Conservation (phyloP, 2,329 filamentous ascomycete species). For the Sporothrix schenckii region DNA sequence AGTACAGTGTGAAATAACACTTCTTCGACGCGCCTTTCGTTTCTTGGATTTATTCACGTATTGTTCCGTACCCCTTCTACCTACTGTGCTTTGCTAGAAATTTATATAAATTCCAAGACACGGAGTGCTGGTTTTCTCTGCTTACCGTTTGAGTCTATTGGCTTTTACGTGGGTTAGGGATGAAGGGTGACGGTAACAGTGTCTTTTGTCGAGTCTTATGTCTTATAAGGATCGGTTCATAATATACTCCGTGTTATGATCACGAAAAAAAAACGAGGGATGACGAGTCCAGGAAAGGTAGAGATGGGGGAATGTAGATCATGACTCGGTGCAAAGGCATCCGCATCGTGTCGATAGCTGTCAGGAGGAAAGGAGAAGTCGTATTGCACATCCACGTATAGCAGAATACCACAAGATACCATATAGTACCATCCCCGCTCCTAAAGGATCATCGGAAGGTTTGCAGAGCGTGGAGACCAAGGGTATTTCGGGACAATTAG, state of each 20-base stretch:
- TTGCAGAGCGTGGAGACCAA: background rate
- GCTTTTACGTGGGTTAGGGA: constrained; percentile 4
- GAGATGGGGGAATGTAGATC: background rate
- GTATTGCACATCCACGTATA: background rate
- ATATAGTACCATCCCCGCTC: background rate
- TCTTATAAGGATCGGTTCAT: no score
- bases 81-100: no score
- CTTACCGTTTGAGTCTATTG: background rate
- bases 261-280: background rate
- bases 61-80: no score
- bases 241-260: background rate
- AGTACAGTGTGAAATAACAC: no score
- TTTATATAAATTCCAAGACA: no score
- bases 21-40: no score
- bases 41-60: no score
- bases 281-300: background rate
- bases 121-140: no score
- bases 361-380: background rate
- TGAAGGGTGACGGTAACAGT: background rate
- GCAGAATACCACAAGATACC: constrained; percentile 15
- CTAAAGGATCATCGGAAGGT: background rate
- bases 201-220: background rate
- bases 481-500: constrained; percentile 22
- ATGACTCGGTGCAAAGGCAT: background rate
- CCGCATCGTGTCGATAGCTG: background rate